Evolutionary conservation across 371 early-diverging fungal species (phyloP).

Genomic region (Lichtheimia hyalospora): DNA sequence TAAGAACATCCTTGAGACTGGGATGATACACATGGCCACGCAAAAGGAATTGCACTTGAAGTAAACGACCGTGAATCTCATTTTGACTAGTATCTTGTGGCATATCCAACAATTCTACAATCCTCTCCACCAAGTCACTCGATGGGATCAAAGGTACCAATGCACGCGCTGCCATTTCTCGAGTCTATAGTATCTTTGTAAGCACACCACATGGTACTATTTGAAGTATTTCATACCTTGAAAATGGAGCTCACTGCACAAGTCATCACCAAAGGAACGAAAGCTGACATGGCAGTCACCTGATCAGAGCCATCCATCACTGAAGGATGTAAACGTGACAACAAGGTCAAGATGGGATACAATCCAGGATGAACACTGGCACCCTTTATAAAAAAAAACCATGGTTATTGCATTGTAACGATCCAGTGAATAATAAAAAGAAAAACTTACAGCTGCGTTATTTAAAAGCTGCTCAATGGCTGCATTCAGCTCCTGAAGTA

Average conservation of each 20-base stretch:
- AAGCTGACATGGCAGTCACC: conserved; percentile 56
- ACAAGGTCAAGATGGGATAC: conserved; percentile 74
- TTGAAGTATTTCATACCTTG: conserved; percentile 37
- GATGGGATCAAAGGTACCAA: conserved; percentile 70
- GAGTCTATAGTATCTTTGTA: conserved; percentile 38
- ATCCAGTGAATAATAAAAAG: background rate
- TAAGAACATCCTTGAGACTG: conserved; percentile 23
- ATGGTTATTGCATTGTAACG: background rate
- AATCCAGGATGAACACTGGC: conserved; percentile 72
- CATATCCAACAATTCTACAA: conserved; percentile 26
- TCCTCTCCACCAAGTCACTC: conserved; percentile 43
- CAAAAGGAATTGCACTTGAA: conserved; percentile 65
- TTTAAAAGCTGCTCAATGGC: conserved; percentile 64
- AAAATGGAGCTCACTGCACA: conserved; percentile 76
- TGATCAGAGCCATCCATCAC: conserved; percentile 49
- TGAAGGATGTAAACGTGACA: conserved; percentile 80
- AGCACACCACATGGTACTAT: background rate
- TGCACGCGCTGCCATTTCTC: conserved; percentile 87
- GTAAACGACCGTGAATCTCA: conserved; percentile 69
- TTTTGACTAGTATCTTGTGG: conserved; percentile 46
- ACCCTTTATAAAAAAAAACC: background rate
- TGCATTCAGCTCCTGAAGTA: conserved; percentile 67
- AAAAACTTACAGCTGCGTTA: conserved; percentile 24
- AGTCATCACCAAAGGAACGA: conserved; percentile 70
- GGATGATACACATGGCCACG: conserved; percentile 58